Evolutionary conservation across 75 land plant genomes (phyloP).

Genomic region (Selaginella tamariscina): DNA sequence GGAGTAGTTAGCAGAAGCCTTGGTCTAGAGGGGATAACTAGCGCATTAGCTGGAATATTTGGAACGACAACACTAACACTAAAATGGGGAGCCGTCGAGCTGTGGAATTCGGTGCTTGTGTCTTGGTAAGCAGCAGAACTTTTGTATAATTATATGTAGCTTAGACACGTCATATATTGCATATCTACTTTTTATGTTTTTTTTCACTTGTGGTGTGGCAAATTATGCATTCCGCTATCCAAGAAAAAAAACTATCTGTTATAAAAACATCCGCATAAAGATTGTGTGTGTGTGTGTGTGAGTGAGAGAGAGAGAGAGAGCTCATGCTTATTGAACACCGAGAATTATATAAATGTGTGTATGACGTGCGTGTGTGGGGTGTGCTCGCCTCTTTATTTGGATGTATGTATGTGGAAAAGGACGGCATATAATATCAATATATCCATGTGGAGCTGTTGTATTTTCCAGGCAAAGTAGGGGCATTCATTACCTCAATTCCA

Average conservation of each 20-base stretch:
- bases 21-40: slow-evolving; percentile 79
- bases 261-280: no score
- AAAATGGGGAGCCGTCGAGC: slow-evolving; percentile 78
- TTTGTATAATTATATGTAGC: no score
- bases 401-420: no score
- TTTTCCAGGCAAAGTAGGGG: slow-evolving; percentile 67
- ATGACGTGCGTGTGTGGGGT: no score
- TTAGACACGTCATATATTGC: no score
- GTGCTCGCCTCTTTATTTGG: no score
- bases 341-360: not conserved
- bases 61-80: slow-evolving; percentile 86
- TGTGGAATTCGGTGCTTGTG: slow-evolving; percentile 61
- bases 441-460: not conserved
- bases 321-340: not conserved
- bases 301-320: no score
- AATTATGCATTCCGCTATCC: no score
- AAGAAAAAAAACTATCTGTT: no score
- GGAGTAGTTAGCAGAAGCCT: slow-evolving; percentile 88
- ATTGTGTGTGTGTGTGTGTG: no score
- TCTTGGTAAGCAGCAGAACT: slow-evolving; percentile 45
- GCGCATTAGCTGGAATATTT: slow-evolving; percentile 86
- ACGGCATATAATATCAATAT: no score
- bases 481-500: slow-evolving; percentile 77
- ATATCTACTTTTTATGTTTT: not conserved
- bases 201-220: not conserved